Base-by-base conservation (phyloP, 2,329 filamentous ascomycete genomes). In the Leptographium procerum region DNA sequence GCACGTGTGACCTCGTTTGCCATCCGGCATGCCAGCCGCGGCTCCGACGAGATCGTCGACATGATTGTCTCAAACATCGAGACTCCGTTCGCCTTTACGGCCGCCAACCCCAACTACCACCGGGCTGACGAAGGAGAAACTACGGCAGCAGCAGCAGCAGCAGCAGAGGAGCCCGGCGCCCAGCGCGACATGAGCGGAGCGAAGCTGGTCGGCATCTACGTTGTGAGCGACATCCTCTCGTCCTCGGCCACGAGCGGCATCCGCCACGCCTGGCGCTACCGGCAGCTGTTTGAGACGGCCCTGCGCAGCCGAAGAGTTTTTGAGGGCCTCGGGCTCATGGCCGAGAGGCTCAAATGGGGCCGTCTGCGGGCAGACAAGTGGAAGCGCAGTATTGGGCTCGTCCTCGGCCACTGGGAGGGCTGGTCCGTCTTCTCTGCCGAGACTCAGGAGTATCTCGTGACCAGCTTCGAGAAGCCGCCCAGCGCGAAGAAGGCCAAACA, bases 31-130 rank as follows among this genome's bases (percentile, higher is more conserved):
- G 88, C 91, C 1, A 89, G 87, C 45, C 80, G 84, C 24, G 94
- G 91, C 19, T 88, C 89, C 14, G 88, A 95, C 63, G 94, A 97
- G 73, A 86, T 96, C 40, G 91, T 95, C n/a, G 83, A 92, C 55
- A 83, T 95, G 72, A 85, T 97, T 43, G 81, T 95, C 0, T 79
- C 84, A 1, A 97, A 99, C 66, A 78, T 97, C 36, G 78, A 87
- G 60, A 83, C 80, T 56, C 94, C 94, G 0, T 83, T 95, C 59
- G 81, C 85, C 7, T 83, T 86, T 63, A 89, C 85, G 1, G 80
- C 80, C 8, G 88, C 87, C 28, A 91, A 89, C 60, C 82, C 84
- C 0, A 75, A 81, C 9, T 72, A 73, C 63, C 40, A n/a, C 19
- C 40, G 40, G 40, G 40, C 40, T 19, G 40, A 43, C 40, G 40